These are phyloP conservation scores for Candida vaughaniae DNA, from an alignment of 805 yeast genomes.

Conservation along the genomic window DNA sequence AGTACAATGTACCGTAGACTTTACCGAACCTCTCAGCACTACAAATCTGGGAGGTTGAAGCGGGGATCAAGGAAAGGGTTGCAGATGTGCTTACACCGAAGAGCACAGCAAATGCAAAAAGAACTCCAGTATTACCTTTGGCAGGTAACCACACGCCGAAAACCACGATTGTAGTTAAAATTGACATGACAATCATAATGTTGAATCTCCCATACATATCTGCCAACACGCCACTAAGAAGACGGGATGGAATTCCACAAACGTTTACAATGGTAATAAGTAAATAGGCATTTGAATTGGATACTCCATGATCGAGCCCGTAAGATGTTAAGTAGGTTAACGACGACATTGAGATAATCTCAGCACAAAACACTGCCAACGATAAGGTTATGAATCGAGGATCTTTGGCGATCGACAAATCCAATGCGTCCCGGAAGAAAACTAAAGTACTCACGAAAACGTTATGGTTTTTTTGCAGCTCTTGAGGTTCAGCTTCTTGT, in stretches of 20 bases:
- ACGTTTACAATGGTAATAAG: conserved; percentile 27
- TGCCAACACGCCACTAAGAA: conserved; percentile 26
- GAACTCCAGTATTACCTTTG: conserved; percentile 28
- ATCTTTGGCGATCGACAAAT: conserved; percentile 23
- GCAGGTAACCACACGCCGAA: conserved; percentile 33
- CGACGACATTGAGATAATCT: conserved; percentile 50
- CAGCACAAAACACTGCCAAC: conserved; percentile 31
- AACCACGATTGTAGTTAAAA: conserved; percentile 20
- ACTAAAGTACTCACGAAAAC: background rate
- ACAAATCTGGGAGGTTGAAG: conserved; percentile 59
- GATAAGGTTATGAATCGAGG: conserved; percentile 21
- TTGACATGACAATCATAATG: conserved; percentile 22
- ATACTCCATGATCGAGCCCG: conserved; percentile 23
- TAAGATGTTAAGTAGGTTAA: conserved; percentile 28
- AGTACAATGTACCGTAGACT: conserved; percentile 51
- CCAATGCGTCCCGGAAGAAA: conserved; percentile 30
- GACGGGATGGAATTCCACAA: conserved; percentile 27
- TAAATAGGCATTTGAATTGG: conserved; percentile 19
- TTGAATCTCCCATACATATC: conserved; percentile 29
- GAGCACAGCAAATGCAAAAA: conserved; percentile 46
- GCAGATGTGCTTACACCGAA: conserved; percentile 61
- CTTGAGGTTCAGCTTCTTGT: background rate
- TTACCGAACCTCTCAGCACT: conserved; percentile 54
- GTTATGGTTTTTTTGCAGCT: background rate
- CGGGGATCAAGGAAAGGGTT: conserved; percentile 56